Base-by-base conservation (phyloP, 2,329 filamentous ascomycete genomes). In the Conoideocrella luteorostrata region DNA sequence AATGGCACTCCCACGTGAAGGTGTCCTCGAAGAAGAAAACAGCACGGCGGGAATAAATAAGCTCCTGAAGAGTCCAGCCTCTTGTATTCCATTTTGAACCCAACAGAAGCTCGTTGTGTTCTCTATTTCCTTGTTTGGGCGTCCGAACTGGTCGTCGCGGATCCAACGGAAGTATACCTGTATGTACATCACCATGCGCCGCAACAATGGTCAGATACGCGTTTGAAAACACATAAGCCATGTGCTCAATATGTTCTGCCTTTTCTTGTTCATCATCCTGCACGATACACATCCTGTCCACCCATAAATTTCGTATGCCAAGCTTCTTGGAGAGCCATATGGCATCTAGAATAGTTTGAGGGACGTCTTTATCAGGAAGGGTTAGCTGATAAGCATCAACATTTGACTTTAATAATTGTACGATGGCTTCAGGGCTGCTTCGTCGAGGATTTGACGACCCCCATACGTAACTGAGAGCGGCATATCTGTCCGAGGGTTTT, bases 401-500 rank as follows among this genome's bases (percentile, higher is more conserved):
- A 24, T 67, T 71, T 39, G 57, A 54, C 38, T 56, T 57, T 26
- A 65, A 49, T 21, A 68, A 58, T 49, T 64, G 61, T 20, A 54
- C 51, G 5, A 52, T 52, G 9, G 51, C 50, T 4, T 61, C 55
- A 4, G 57, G 50, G 11, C 52, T 47, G 12, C 53, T 54, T 21
- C 50, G 53, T n/a, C 58, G 59, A 22, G 45, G 50, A n/a, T 41
- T 36, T 4, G 52, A 51, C 3, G 56, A 50, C 7, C 64, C 66
- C 58, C 66, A 69, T 26, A 71, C 67, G 49, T 72, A 72, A 56
- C 68, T 71, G 20, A 72, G 58, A n/a, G 69, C 65, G 4, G 69
- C 51, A 39, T 71, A 72, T 26, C 65, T 56, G 37, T 70, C 66
- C 9, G 55, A 53, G 3, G 63, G 58, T n/a, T 61, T 59, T 12